Base-by-base conservation (phyloP, 2,329 filamentous ascomycete genomes). In the Phaeosphaeriaceae sp. region DNA sequence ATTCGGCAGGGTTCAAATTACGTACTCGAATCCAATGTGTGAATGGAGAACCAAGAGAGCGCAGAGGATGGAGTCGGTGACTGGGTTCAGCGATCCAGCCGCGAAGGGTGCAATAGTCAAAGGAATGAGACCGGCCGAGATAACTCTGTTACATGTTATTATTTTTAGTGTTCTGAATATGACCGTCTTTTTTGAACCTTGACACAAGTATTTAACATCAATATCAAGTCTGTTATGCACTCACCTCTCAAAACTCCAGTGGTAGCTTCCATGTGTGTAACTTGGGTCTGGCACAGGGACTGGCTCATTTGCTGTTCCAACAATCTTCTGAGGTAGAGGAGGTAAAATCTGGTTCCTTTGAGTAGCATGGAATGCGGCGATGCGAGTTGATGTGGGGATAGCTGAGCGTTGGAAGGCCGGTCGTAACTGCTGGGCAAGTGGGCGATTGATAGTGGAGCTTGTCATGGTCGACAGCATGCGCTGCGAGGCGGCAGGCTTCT, bases 101-200 rank as follows among this genome's bases (percentile, higher is more conserved):
- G 92, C 92, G 77, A 99, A 99, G 56, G 94, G 94, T 32, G 92
- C 88, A 61, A 97, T 81, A 56, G 88, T 91, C 60, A 99, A 81
- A 42, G 94, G 95, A 54, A 99, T 80, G 54, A 99, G 85, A 47
- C 86, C 88, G 48, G 85, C 87, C 48, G 91, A 87, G 64, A 97
- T 79, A 48, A 91, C 74, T 71, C 90, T 92, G 54, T 30, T 21
- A 3, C 33, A 40, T 26, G 3, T 17, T 28, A 26, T 49, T 6
- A 39, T 33, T 42, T 15, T 3, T 21, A 13, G 13, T 28, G 54
- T 11, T 26, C 23, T 26, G 23, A 11, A 26, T 26, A 26, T 11
- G 11, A 6, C 11, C 11, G 23, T 3, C 6, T 26, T 26, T 7
- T 8, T 11, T 11, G 11, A 26, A 26, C 7, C 11, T 26, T 26